Base-by-base conservation (phyloP, 306 rosid species). In the Medicago ruthenica region DNA sequence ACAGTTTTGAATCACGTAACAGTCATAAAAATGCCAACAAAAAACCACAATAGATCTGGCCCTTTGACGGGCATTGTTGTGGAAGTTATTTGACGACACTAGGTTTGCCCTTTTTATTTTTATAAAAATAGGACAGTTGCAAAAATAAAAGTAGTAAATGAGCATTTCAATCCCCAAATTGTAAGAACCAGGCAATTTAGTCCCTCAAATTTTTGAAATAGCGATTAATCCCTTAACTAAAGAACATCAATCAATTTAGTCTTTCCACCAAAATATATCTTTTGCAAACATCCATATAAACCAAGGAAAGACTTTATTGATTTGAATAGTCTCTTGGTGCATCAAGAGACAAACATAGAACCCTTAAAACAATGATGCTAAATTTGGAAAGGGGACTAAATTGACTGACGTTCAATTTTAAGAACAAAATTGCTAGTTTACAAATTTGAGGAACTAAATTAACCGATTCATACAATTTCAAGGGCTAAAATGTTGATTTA, bases 11-110 rank as follows among this genome's bases (percentile, higher is more conserved):
- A 40, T 34, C 68, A 36, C 16, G 68, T 3, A 36, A 27, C 7
- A 60, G 44, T 40, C 68, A 62, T 10, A 62, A 62, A n/a, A 62
- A 18, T 36, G 45, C 45, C 45, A 2, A n/a, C 47, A 62, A 62
- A n/a, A 34, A 44, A 36, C 24, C 6, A n/a, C 47, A 62, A 62
- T 36, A 34, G 47, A 36, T 34, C 47, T 36, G 45, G 41, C 47
- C 45, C 68, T 62, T 31, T 37, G 20, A n/a, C 9, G 27, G 10
- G 13, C 12, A 31, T 61, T 9, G 15, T 31, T 14, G 6, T 61
- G 42, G 41, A 7, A 34, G 42, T n/a, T 7, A 9, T 15, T 61
- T 61, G 36, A n/a, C 44, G 4, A 31, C 67, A 36, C 14, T 63
- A n/a, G 13, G 45, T 63, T 63, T 17, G 12, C 27, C 31, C 3